Evolutionary conservation across 805 yeast species (phyloP).

Genomic region (Starmerella geochares): DNA sequence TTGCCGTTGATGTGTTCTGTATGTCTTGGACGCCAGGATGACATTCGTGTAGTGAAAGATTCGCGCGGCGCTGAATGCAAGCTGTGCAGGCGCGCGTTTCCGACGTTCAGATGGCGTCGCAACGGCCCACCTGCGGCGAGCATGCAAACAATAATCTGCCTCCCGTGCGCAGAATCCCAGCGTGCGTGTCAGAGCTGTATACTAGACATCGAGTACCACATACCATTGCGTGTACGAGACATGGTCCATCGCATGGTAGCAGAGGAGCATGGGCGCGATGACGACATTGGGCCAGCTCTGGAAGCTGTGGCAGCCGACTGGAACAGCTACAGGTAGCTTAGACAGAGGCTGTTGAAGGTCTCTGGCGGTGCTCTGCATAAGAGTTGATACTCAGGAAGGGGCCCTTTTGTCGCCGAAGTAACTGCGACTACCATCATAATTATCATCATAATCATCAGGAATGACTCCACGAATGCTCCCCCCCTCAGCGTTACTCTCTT

Average conservation of each 20-base stretch:
- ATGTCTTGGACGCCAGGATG: slow-evolving; percentile 61
- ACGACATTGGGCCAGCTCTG: slow-evolving; percentile 5
- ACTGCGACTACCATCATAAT: too few relatives aligned
- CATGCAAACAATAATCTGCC: slow-evolving; percentile 61
- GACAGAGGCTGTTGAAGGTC: too few relatives aligned
- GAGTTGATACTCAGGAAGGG: background rate
- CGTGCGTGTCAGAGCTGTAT: slow-evolving; percentile 85
- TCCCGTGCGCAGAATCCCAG: slow-evolving; percentile 64
- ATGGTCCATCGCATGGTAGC: slow-evolving; percentile 64
- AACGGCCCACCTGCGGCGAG: slow-evolving; percentile 34
- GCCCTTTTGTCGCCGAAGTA: background rate
- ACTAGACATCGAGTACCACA: slow-evolving; percentile 68
- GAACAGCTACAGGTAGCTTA: too few relatives aligned
- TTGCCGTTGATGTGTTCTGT: slow-evolving; percentile 60
- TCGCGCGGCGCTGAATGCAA: slow-evolving; percentile 70
- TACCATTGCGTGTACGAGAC: slow-evolving; percentile 72
- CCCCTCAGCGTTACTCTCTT: too few relatives aligned
- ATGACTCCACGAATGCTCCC: too few relatives aligned
- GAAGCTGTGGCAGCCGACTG: slow-evolving; percentile 7
- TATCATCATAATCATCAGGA: too few relatives aligned
- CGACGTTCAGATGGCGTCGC: slow-evolving; percentile 66
- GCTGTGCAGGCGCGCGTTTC: slow-evolving; percentile 74
- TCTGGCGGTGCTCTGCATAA: too few relatives aligned
- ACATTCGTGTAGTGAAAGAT: slow-evolving; percentile 63
- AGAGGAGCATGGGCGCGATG: slow-evolving; percentile 15